These are phyloP conservation scores for Leucocoprinus birnbaumii DNA, from an alignment of 768 basidiomycete genomes.

Conservation along the genomic window DNA sequence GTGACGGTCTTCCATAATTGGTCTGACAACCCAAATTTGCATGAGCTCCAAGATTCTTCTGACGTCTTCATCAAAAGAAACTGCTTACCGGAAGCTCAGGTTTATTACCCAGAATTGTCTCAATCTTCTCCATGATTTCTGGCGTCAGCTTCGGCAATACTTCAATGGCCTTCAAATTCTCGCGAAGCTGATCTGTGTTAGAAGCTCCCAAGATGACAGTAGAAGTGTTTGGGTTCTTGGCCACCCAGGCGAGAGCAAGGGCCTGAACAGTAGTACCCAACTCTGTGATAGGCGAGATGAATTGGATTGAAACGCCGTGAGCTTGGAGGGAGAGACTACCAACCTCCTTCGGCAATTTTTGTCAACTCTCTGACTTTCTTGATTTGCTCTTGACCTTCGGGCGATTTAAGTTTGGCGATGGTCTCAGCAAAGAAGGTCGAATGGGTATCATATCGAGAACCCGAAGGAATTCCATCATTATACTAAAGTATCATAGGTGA, in stretches of 20 bases:
- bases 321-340: conserved; percentile 4
- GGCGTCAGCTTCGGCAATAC: conserved; percentile 71
- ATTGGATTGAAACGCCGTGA: not conserved
- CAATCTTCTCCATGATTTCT: conserved; percentile 63
- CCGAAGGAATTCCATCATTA: conserved; percentile 73
- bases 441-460: conserved; percentile 67
- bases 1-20: conserved; percentile 1
- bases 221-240: conserved; percentile 60
- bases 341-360: conserved; percentile 57
- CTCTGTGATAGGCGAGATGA: conserved; percentile 27
- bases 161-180: conserved; percentile 71
- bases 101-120: conserved; percentile 59
- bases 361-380: conserved; percentile 69
- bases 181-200: conserved; percentile 57
- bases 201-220: conserved; percentile 69
- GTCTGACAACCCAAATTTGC: not conserved
- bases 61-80: not conserved
- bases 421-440: conserved; percentile 49
- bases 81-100: conserved; percentile 36
- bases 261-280: conserved; percentile 56
- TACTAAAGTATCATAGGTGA: conserved; percentile 39
- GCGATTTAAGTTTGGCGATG: conserved; percentile 48
- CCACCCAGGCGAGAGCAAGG: conserved; percentile 79
- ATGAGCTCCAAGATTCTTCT: not conserved
- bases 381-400: conserved; percentile 67